Percentiles rank a stretch among this genome's conserved stretches.
Evolutionary conservation across 768 basidiomycete species (phyloP).

Genomic region (Lactarius akahatsu): DNA sequence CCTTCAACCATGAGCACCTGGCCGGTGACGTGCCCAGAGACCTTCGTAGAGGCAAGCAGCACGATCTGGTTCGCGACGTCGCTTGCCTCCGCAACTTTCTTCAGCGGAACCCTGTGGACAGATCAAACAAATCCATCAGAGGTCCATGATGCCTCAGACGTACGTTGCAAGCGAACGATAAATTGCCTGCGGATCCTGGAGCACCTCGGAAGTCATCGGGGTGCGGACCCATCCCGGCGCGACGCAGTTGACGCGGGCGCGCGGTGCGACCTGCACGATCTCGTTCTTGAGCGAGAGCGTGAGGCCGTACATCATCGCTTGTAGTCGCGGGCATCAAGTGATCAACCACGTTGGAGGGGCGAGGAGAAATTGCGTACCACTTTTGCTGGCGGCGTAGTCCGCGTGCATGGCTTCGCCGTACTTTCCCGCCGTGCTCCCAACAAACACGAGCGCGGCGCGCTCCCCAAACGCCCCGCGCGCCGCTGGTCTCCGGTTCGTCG

Average conservation of each 20-base stretch:
- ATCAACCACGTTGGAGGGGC: no score
- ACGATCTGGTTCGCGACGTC: constrained; percentile 69
- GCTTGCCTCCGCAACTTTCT: constrained; percentile 59
- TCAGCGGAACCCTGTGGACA: constrained; percentile 57
- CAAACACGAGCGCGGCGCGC: constrained; percentile 59
- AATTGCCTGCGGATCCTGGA: constrained; percentile 54
- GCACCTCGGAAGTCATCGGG: constrained; percentile 56
- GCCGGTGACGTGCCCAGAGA: constrained; percentile 72
- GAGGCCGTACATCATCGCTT: constrained; percentile 73
- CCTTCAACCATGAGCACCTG: constrained; percentile 71
- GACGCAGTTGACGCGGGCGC: constrained; percentile 67
- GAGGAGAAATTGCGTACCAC: constrained; percentile 44
- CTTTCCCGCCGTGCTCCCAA: constrained; percentile 73
- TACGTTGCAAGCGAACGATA: constrained; percentile 69
- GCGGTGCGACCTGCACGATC: constrained; percentile 72
- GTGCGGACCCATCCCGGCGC: constrained; percentile 63
- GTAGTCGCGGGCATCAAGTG: background rate
- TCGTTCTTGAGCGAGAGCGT: constrained; percentile 73
- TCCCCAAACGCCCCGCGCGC: constrained; percentile 32
- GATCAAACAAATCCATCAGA: background rate
- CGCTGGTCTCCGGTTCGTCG: constrained; percentile 28
- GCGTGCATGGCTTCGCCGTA: constrained; percentile 70
- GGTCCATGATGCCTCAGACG: constrained; percentile 28
- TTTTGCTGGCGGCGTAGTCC: constrained; percentile 70
- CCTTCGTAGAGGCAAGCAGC: constrained; percentile 53